Base-by-base conservation (phyloP, 208 protist genomes). In the Wallacemonas sp. region DNA sequence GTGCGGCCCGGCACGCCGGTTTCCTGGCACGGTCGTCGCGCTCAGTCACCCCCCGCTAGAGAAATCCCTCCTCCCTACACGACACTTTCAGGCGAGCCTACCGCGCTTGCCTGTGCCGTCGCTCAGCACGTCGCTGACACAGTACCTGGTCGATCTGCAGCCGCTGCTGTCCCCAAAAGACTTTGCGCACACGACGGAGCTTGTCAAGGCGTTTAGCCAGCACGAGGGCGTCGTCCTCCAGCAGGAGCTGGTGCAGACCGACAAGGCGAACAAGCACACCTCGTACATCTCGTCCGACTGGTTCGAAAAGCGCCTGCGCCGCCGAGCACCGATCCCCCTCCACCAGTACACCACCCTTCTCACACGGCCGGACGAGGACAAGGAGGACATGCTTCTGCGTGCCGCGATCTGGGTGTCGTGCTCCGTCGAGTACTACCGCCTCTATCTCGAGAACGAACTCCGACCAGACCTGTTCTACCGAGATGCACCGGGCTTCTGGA, bases 221-320 rank as follows among this genome's bases (percentile, higher is more conserved):
- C 46, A 74, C 20, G 82, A 88, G 31, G 89, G 89, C n/a, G 49
- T 32, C 1, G 44, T 33, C 2, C 55, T 94, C 18, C 89, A 97
- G 11, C 79, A 90, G 4, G 81, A 92, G 65, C 76, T 97, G 20
- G 66, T 82, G 12, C 72, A 76, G 38, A 95, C 81, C 1, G 79
- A 95, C 72, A 81, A 79, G 48, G 87, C 81, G 3, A 97, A 97
- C 50, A 77, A 77, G 28, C 87, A 95, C 79, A 95, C 89, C 2
- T 93, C 84, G 5, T 97, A 90, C 68, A 87, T 95, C 32, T 94
- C 84, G 1, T 84, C 81, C 2, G 87, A 94, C 67, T 78, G 82
- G 67, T 95, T 91, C 57, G 87, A 95, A 57, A 26, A 72, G 11
- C 72, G 67, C 26, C 67, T 97, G 20, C 71, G 69, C 31, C 74